Evolutionary conservation across 1,284 basidiomycete species (phyloP).

Genomic region (Sanguinoderma infundibulare): DNA sequence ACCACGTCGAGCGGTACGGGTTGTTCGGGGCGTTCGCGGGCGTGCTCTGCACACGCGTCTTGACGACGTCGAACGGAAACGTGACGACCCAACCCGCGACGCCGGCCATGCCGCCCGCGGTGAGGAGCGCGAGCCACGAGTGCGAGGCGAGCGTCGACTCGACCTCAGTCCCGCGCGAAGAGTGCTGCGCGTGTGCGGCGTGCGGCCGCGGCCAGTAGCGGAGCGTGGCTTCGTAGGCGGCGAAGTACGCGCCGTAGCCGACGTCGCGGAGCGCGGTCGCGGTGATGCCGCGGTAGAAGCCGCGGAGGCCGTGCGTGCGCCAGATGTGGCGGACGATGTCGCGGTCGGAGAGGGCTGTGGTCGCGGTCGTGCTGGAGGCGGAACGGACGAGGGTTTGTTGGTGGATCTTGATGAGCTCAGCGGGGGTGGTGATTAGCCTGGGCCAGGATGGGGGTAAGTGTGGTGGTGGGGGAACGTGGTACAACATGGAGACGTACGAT

Average conservation of each 20-base stretch:
- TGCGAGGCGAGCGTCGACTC: slow-evolving; percentile 48
- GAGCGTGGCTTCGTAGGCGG: slow-evolving; percentile 79
- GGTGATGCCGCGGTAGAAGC: slow-evolving; percentile 78
- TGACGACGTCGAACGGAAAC: slow-evolving; percentile 86
- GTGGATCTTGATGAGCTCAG: slow-evolving; percentile 86
- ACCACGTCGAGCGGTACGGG: slow-evolving; percentile 60
- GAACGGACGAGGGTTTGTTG: slow-evolving; percentile 53
- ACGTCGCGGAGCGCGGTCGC: slow-evolving; percentile 77
- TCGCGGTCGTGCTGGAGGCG: not conserved
- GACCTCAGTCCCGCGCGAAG: slow-evolving; percentile 47
- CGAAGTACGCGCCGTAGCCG: slow-evolving; percentile 86
- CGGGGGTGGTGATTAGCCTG: slow-evolving; percentile 80
- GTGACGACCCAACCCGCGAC: slow-evolving; percentile 73
- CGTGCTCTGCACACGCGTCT: slow-evolving; percentile 80
- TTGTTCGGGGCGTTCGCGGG: slow-evolving; percentile 58
- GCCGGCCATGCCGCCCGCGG: slow-evolving; percentile 83
- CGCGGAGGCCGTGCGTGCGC: slow-evolving; percentile 58
- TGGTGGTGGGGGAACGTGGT: not conserved
- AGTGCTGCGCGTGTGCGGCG: slow-evolving; percentile 31
- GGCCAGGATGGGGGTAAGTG: not conserved
- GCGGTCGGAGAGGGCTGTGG: slow-evolving; percentile 35
- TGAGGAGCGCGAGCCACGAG: slow-evolving; percentile 64
- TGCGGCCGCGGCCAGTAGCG: slow-evolving; percentile 52
- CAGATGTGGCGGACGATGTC: slow-evolving; percentile 60
- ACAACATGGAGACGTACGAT: slow-evolving; percentile 55